Evolutionary conservation across 768 basidiomycete species (phyloP).

Genomic region (Lactarius sp.): DNA sequence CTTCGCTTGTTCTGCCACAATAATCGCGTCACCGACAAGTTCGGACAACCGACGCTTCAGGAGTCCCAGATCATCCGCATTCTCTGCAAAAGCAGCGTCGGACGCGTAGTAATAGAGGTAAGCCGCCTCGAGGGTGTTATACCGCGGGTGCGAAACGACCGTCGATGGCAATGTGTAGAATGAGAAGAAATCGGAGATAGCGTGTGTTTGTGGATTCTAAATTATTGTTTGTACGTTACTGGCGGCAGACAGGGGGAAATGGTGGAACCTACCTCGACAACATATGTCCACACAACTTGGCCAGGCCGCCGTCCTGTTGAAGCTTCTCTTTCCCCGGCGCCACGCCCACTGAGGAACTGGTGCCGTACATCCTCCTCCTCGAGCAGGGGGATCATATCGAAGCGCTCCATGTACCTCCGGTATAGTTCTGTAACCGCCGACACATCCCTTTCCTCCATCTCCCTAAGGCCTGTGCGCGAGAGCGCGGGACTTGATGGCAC

Average conservation of each 20-base stretch:
- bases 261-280: conserved; percentile 69
- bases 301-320: conserved; percentile 50
- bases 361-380: conserved; percentile 76
- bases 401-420: conserved; percentile 74
- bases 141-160: conserved; percentile 71
- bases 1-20: conserved; percentile 73
- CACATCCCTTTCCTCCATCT: conserved; percentile 83
- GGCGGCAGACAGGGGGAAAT: background rate
- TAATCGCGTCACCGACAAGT: conserved; percentile 74
- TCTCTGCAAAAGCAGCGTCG: conserved; percentile 59
- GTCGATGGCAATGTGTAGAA: conserved; percentile 97
- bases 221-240: conserved; percentile 5
- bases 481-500: conserved; percentile 49
- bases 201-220: conserved; percentile 75
- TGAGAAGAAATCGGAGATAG: conserved; percentile 93
- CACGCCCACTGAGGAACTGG: conserved; percentile 83
- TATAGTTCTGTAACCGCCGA: conserved; percentile 65
- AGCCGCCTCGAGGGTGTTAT: conserved; percentile 79
- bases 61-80: conserved; percentile 52
- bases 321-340: conserved; percentile 48
- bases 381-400: conserved; percentile 75
- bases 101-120: conserved; percentile 96
- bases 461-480: conserved; percentile 59
- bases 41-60: conserved; percentile 66
- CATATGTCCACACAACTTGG: conserved; percentile 95